phyloP scores from a whole-genome alignment of 257 asterid species.

The Mentha longifolia region DNA sequence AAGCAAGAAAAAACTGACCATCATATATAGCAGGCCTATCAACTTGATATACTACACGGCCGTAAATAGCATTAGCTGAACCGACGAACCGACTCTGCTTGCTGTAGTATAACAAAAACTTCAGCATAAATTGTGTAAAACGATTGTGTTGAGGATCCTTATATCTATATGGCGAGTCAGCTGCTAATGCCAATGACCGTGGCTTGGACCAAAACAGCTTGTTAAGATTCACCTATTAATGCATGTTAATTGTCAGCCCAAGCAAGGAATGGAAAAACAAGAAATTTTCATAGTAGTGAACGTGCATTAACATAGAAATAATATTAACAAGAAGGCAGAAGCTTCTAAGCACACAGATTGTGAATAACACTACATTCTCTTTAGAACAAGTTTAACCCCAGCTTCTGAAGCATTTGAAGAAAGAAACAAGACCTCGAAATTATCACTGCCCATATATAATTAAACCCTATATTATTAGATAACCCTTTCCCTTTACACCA shows the following conservation, averaged over 20 bases:
- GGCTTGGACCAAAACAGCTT: slow-evolving; percentile 96
- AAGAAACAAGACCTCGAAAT: neutral
- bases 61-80: slow-evolving; percentile 79
- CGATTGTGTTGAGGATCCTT: slow-evolving; percentile 79
- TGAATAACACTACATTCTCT: no score
- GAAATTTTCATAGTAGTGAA: slow-evolving; percentile 10
- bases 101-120: slow-evolving; percentile 79
- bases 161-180: slow-evolving; percentile 69
- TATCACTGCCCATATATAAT: neutral
- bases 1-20: slow-evolving; percentile 52
- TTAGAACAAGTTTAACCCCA: neutral
- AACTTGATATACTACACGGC: slow-evolving; percentile 70
- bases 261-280: slow-evolving; percentile 16
- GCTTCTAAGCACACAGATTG: no score
- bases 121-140: slow-evolving; percentile 54
- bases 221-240: slow-evolving; percentile 68
- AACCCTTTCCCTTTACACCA: neutral
- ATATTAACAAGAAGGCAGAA: neutral
- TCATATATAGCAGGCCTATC: slow-evolving; percentile 85
- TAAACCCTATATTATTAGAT: neutral
- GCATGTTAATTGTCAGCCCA: slow-evolving; percentile 13
- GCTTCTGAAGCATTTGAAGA: neutral
- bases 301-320: neutral
- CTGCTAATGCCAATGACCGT: slow-evolving; percentile 73
- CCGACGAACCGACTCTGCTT: slow-evolving; percentile 91